Evolutionary conservation across 345 rosid species (phyloP).

Genomic region (Heritiera littoralis): DNA sequence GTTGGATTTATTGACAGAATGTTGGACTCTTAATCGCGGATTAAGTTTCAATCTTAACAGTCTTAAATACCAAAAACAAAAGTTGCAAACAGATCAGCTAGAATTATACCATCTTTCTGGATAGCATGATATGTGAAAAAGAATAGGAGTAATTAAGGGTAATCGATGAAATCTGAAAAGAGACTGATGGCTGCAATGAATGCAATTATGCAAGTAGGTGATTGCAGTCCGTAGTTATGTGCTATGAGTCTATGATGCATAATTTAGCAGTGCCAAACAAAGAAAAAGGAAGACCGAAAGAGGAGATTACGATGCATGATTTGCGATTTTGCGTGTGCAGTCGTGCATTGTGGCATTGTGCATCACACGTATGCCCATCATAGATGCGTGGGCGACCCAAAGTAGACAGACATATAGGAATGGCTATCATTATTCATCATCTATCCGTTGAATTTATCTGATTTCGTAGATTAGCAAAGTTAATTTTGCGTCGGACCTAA

Average conservation of each 20-base stretch:
- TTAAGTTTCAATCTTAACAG: no score
- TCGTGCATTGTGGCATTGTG: conserved; percentile 5
- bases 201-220: neutral
- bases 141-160: neutral
- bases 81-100: neutral
- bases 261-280: neutral
- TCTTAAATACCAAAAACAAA: no score
- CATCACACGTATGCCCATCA: conserved; percentile 7
- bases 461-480: no score
- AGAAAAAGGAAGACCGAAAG: neutral
- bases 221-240: neutral
- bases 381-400: neutral
- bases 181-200: conserved; percentile 8
- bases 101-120: neutral
- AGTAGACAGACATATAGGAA: neutral
- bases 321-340: neutral
- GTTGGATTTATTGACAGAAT: no score
- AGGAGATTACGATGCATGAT: neutral
- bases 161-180: conserved; percentile 13
- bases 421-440: neutral
- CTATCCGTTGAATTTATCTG: no score
- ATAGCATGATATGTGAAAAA: neutral
- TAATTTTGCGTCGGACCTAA: no score
- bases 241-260: neutral
- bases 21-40: no score